Percentiles rank a stretch among this genome's conserved stretches.
These are phyloP conservation scores for Candida anglica DNA, from an alignment of 805 yeast genomes.

Conservation along the genomic window DNA sequence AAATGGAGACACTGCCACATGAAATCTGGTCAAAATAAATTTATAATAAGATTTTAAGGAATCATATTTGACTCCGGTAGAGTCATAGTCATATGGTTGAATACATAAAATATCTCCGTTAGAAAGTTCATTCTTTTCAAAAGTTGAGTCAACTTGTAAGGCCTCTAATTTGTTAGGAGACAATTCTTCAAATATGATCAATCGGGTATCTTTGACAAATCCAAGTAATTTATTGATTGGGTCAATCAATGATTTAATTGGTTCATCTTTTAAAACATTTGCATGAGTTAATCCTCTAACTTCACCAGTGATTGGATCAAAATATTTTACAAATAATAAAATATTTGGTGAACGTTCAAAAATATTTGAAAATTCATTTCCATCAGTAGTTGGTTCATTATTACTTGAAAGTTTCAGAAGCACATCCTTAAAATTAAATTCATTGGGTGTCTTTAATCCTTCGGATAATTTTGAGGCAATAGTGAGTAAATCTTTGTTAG, in stretches of 20 bases:
- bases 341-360: slow-evolving; percentile 17
- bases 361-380: slow-evolving; percentile 8
- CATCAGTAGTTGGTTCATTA: slow-evolving; percentile 8
- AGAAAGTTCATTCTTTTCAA: slow-evolving; percentile 54
- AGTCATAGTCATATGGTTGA: slow-evolving; percentile 18
- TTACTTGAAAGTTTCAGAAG: slow-evolving; percentile 10
- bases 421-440: slow-evolving; percentile 19
- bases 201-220: slow-evolving; percentile 25
- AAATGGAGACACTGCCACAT: slow-evolving; percentile 48
- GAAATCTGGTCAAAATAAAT: slow-evolving; percentile 58
- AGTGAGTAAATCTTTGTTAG: slow-evolving; percentile 33
- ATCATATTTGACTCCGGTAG: slow-evolving; percentile 19
- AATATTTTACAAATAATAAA: slow-evolving; percentile 55
- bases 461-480: slow-evolving; percentile 17
- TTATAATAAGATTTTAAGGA: slow-evolving; percentile 44
- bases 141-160: slow-evolving; percentile 36
- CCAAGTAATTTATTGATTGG: slow-evolving; percentile 40
- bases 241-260: slow-evolving; percentile 37
- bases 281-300: slow-evolving; percentile 67
- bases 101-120: slow-evolving; percentile 64
- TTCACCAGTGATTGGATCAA: slow-evolving; percentile 51
- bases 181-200: slow-evolving; percentile 57
- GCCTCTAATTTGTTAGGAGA: slow-evolving; percentile 49
- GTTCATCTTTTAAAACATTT: slow-evolving; percentile 46
- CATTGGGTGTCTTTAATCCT: slow-evolving; percentile 12